Conservation (phyloP, 352 stramenopile species). For the Phytopythium cucurbitacearum region DNA sequence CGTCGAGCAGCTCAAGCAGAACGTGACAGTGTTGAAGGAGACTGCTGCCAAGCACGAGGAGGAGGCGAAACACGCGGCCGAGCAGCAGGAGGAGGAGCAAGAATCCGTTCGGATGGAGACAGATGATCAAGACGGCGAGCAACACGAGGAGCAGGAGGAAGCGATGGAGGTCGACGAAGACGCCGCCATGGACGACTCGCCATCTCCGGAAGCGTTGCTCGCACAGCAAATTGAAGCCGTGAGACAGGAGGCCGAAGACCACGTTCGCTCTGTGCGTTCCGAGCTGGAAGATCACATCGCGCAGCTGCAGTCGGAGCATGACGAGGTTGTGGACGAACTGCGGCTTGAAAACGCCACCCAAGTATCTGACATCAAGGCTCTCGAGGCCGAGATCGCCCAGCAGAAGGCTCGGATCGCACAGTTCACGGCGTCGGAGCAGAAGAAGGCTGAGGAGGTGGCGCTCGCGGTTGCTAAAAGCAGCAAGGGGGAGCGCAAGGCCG, state of each 20-base stretch:
- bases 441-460: constrained; percentile 74
- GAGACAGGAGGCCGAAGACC: constrained; percentile 51
- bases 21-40: constrained; percentile 45
- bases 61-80: constrained; percentile 24
- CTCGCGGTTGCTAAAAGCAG: constrained; percentile 66
- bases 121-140: constrained; percentile 17
- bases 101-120: constrained; percentile 8
- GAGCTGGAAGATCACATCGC: constrained; percentile 69
- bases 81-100: constrained; percentile 16
- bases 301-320: constrained; percentile 42
- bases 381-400: constrained; percentile 66
- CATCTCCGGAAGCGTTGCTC: constrained; percentile 28
- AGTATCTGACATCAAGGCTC: constrained; percentile 45
- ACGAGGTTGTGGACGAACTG: constrained; percentile 52
- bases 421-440: constrained; percentile 68
- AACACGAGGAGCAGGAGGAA: constrained; percentile 15
- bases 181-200: constrained; percentile 9
- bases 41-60: constrained; percentile 11
- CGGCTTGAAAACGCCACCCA: constrained; percentile 57
- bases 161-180: constrained; percentile 29
- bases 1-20: constrained; percentile 68
- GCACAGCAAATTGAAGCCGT: constrained; percentile 51
- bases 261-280: constrained; percentile 45
- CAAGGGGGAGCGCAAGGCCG: constrained; percentile 60
- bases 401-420: constrained; percentile 60